Conservation (phyloP, 176 grass and related monocot species). For the Pontederia crassipes region DNA sequence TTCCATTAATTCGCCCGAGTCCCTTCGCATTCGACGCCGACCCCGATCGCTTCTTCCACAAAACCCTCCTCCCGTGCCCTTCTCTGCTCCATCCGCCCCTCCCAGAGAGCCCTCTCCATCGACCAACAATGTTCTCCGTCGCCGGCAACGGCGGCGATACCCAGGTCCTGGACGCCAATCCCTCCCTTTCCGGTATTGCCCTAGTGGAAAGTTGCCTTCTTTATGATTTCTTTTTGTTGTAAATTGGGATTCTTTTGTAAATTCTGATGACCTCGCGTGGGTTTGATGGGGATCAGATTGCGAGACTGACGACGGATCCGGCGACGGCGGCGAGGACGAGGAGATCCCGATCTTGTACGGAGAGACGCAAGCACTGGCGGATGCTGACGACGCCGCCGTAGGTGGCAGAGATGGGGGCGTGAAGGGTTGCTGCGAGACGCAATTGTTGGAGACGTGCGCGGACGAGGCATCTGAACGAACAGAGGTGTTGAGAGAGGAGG, state of each 20-base stretch:
- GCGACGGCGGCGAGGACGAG: not conserved
- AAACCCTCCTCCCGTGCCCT: no score
- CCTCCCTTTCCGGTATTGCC: not conserved
- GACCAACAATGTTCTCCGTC: slow-evolving; percentile 1
- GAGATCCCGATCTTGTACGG: slow-evolving; percentile 4
- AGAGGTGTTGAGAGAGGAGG: slow-evolving; percentile 9
- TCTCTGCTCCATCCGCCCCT: no score
- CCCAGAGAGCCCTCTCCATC: not conserved
- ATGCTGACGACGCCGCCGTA: not conserved
- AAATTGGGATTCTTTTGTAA: no score
- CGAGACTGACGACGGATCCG: no score
- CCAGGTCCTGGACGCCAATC: slow-evolving; percentile 10
- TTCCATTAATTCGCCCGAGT: no score
- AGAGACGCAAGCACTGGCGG: slow-evolving; percentile 15
- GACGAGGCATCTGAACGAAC: slow-evolving; percentile 12
- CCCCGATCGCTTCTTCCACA: no score
- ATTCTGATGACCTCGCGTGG: not conserved
- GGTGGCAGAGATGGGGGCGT: not conserved
- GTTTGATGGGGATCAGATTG: not conserved
- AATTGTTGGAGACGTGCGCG: not conserved
- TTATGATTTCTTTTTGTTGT: not conserved
- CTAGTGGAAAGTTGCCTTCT: not conserved
- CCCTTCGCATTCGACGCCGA: no score
- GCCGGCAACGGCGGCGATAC: not conserved
- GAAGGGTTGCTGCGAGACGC: slow-evolving; percentile 7